phyloP scores from a whole-genome alignment of 805 yeast genomes.

The Metschnikowia proteae region DNA sequence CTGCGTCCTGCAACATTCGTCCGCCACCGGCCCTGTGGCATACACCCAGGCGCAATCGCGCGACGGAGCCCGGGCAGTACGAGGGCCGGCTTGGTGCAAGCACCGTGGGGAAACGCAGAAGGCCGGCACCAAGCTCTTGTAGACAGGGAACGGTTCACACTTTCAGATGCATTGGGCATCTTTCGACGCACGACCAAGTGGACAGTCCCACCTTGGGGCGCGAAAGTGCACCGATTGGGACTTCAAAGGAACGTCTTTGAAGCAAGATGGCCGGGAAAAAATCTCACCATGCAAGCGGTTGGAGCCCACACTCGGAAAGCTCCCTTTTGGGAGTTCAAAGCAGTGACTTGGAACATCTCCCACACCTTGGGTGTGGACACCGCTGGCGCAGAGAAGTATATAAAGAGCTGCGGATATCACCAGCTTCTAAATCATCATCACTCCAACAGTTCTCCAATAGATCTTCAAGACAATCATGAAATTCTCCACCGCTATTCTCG shows the following conservation, averaged over 20 bases:
- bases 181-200: background rate
- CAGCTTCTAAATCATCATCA: background rate
- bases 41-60: too few species aligned
- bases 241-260: slow-evolving; percentile 9
- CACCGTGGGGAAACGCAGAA: too few species aligned
- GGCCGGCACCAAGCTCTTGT: background rate
- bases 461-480: slow-evolving; percentile 10
- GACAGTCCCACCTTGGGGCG: background rate
- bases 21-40: too few species aligned
- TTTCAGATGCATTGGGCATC: background rate
- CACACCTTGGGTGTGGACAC: background rate
- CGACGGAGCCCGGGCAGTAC: too few species aligned
- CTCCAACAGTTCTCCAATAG: background rate
- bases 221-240: slow-evolving; percentile 4
- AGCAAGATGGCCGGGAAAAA: background rate
- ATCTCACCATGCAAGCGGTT: background rate
- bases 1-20: too few species aligned
- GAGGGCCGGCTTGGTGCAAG: too few species aligned
- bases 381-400: background rate
- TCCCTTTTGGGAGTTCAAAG: background rate
- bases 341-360: background rate
- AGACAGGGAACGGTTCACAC: background rate
- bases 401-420: background rate
- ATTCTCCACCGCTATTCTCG: slow-evolving; percentile 13
- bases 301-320: background rate